Conservation (phyloP, 345 rosid genomes). For the Raphanus raphanistrum region DNA sequence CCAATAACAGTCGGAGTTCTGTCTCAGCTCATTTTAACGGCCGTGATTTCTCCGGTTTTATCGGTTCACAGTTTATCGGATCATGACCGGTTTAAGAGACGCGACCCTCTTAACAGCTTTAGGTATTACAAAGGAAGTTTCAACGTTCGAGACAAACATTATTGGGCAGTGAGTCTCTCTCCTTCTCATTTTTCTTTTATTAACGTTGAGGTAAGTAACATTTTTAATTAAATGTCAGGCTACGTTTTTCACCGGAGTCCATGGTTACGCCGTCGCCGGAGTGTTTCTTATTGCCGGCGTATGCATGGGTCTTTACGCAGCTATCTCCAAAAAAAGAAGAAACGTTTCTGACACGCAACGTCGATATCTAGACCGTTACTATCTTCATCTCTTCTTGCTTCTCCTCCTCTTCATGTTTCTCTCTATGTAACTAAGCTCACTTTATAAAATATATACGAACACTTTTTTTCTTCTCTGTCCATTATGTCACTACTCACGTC, state of each 20-base stretch:
- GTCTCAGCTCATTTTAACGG: slow-evolving; percentile 42
- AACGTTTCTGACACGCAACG: slow-evolving; percentile 24
- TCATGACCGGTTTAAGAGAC: slow-evolving; percentile 38
- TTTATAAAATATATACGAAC: neutral
- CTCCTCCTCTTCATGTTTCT: slow-evolving; percentile 47
- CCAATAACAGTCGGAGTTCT: slow-evolving; percentile 32
- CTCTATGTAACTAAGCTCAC: slow-evolving; percentile 45
- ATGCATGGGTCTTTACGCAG: slow-evolving; percentile 45
- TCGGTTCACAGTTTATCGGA: slow-evolving; percentile 30
- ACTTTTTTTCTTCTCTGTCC: neutral
- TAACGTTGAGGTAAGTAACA: neutral
- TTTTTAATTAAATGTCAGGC: slow-evolving; percentile 44
- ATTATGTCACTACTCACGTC: neutral
- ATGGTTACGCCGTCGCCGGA: slow-evolving; percentile 57
- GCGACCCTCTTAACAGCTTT: slow-evolving; percentile 60
- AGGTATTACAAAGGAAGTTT: slow-evolving; percentile 54
- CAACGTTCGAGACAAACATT: slow-evolving; percentile 59
- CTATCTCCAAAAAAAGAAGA: slow-evolving; percentile 29
- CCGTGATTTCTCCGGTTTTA: slow-evolving; percentile 26
- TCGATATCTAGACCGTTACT: slow-evolving; percentile 31
- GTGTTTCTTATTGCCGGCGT: slow-evolving; percentile 53
- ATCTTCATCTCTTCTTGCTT: slow-evolving; percentile 37
- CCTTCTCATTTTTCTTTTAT: neutral
- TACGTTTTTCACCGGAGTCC: slow-evolving; percentile 74
- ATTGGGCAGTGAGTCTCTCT: slow-evolving; percentile 66